Evolutionary conservation across 2,329 filamentous ascomycete genomes (phyloP).

Genomic region (Fusarium algeriense): DNA sequence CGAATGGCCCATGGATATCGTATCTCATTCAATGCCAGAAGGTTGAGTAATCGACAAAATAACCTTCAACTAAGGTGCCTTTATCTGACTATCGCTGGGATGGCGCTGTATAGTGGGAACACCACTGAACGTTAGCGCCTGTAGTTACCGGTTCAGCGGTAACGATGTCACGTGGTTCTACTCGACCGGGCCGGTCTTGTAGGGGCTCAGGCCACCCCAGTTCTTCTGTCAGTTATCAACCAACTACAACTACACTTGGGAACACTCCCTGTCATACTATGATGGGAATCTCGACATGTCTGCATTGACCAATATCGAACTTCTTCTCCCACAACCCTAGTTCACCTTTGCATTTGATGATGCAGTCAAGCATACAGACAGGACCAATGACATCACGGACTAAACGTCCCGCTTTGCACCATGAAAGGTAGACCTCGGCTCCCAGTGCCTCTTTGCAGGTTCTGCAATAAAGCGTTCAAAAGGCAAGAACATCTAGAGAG

Average conservation of each 20-base stretch:
- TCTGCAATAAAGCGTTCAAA: constrained; percentile 1
- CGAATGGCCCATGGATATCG: background rate
- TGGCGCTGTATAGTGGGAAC: background rate
- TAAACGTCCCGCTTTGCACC: background rate
- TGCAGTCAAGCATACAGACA: background rate
- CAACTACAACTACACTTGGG: background rate
- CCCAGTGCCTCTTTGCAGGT: background rate
- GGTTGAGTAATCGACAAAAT: background rate
- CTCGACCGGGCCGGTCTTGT: constrained; percentile 4
- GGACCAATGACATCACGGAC: background rate
- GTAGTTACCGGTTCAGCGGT: background rate
- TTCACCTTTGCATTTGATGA: background rate
- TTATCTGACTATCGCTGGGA: background rate
- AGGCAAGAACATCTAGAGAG: background rate
- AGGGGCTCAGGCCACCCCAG: background rate
- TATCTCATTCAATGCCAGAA: background rate
- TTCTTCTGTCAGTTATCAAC: background rate
- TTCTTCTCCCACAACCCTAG: background rate
- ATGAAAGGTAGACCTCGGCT: constrained; percentile 12
- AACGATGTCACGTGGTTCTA: background rate
- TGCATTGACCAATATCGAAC: background rate
- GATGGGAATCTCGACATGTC: background rate
- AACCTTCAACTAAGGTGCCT: background rate
- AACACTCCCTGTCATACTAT: background rate
- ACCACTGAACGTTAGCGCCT: background rate